Evolutionary conservation across 2,329 filamentous ascomycete genomes (phyloP).

Genomic region (Fusarium sp.): DNA sequence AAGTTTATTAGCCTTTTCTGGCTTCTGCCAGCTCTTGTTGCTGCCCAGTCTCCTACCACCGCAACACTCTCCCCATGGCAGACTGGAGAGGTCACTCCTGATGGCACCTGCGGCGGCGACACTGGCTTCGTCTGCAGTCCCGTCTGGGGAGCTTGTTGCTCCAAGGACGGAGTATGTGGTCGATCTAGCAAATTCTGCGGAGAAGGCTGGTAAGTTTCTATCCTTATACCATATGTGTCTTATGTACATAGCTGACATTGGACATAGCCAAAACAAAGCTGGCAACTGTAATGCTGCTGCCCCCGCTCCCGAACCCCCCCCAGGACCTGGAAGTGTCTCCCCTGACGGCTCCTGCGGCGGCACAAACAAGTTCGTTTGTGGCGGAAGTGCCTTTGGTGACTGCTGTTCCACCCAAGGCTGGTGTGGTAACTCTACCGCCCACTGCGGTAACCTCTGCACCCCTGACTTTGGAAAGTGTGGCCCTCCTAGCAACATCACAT

Average conservation of each 20-base stretch:
- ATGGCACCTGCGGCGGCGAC: slow-evolving; percentile 9
- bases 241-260: neutral
- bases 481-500: slow-evolving; percentile 6
- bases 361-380: slow-evolving; percentile 13
- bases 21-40: slow-evolving; percentile 12
- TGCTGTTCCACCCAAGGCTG: slow-evolving; percentile 8
- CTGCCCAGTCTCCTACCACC: slow-evolving; percentile 12
- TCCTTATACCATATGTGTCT: neutral
- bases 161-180: slow-evolving; percentile 10
- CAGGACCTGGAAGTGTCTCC: slow-evolving; percentile 10
- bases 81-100: slow-evolving; percentile 12
- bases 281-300: slow-evolving; percentile 24
- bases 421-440: slow-evolving; percentile 15
- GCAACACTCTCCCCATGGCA: slow-evolving; percentile 10
- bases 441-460: slow-evolving; percentile 5
- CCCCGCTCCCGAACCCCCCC: neutral
- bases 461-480: slow-evolving; percentile 3
- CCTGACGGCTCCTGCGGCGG: slow-evolving; percentile 22
- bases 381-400: neutral
- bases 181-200: slow-evolving; percentile 24
- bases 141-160: slow-evolving; percentile 20
- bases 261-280: neutral
- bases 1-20: slow-evolving; percentile 3
- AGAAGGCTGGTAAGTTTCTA: slow-evolving; percentile 13
- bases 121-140: slow-evolving; percentile 22